Base-by-base conservation (phyloP, 2,329 filamentous ascomycete genomes). In the Alternaria gansuensis region DNA sequence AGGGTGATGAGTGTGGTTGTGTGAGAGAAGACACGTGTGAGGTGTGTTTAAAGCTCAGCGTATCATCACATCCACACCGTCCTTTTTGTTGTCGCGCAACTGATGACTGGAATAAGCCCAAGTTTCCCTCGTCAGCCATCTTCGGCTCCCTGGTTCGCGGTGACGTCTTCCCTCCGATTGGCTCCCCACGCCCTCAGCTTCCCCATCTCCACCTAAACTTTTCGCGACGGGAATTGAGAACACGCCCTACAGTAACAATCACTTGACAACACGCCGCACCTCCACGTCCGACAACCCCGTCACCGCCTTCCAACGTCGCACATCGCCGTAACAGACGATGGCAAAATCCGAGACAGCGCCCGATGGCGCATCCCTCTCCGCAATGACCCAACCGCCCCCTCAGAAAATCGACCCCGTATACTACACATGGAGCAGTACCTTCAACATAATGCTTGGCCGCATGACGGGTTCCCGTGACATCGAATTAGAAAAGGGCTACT, bases 361-460 rank as follows among this genome's bases (percentile, higher is more conserved):
- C 53, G 69, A 74, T 21, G 72, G 72, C 60, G 68, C 67, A 40
- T 68, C 70, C 23, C 51, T 69, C 45, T 60, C 65, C 36, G 66
- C 67, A 23, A 64, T 68, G 45, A 51, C 62, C 8, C 52, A 62
- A 36, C 65, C 66, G 9, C 65, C 59, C 24, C 57, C 68, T 11
- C 57, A 65, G 17, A 70, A 74, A 26, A 64, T 76, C 37, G 75
- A 77, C 57, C 70, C 71, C 2, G 59, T 77, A 56, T 82, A 78
- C 75, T 83, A 82, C 74, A 83, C 76, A 59, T 97, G 92, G 90
- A 85, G 90, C 75, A 96, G 91, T 81, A 90, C 93, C 82, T 97
- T 96, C 84, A 87, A 87, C 69, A 90, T 93, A 78, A 82, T 96
- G 49, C 87, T 90, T 14, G 90, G 91, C 55, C 82, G 85, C 70